Evolutionary conservation across 2,329 filamentous ascomycete species (phyloP), one percentile per base, ranked within the genome.

Genomic region (Fusarium siculi): DNA sequence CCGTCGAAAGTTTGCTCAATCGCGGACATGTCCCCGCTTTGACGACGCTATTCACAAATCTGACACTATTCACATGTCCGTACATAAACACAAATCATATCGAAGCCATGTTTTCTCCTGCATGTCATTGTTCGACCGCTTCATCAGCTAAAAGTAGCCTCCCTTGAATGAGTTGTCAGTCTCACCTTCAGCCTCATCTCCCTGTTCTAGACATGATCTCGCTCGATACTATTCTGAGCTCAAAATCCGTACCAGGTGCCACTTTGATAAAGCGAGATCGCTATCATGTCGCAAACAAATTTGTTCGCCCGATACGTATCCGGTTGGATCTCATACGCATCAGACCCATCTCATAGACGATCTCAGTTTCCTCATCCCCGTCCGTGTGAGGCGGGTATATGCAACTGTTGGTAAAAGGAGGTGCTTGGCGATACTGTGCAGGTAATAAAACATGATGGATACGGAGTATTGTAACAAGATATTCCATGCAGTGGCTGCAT

Each of bases 401-500:
- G 59, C 61, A 63, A 60, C 56, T 74, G 65, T 62, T 74, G 52
- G 58, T 74, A 77, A 77, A 77, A 77, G 75, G 75, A 77, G 75
- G 69, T 72, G 73, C 74, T 72, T 72, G 66, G 70, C 70, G 54
- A 71, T 66, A 52, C 44, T 62, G 32, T 52, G 49, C 52, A 56
- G 28, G 50, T 63, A 70, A 55, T 70, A 70, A 70, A 70, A 70
- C 50, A 63, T 64, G 47, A 67, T 66, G 58, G 60, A 54, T 61
- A 55, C 30, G 30, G 47, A 36, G 19, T 54, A 40, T 63, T 55
- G 63, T 70, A 52, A 61, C 65, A 36, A 74, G 55, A 67, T 62
- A 68, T 64, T 71, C 69, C 67, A 54, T 65, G 61, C 58, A 62
- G 61, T 63, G 53, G 62, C 73, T 69, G 57, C 73, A 65, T 69